phyloP scores from a whole-genome alignment of 495 filamentous ascomycete species.

The Penicillium maclennaniae region DNA sequence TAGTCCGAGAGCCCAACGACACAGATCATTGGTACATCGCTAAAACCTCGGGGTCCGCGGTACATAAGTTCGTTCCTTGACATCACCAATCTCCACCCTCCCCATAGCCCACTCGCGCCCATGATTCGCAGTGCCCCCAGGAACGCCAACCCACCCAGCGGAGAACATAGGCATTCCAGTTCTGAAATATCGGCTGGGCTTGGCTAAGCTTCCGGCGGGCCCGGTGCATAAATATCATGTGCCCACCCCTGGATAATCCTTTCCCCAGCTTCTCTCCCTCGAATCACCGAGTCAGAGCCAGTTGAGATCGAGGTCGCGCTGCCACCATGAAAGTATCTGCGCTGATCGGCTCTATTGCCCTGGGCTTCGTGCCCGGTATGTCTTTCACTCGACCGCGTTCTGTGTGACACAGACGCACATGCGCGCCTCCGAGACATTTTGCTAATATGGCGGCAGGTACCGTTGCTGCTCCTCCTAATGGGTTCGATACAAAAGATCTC shows the following conservation, averaged over 20 bases:
- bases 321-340: constrained; percentile 25
- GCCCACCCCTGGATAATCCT: constrained; percentile 11
- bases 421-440: neutral
- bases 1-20: too few relatives aligned
- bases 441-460: constrained; percentile 12
- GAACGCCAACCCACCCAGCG: constrained; percentile 11
- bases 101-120: constrained; percentile 8
- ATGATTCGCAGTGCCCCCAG: constrained; percentile 16
- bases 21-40: neutral
- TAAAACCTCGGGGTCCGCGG: neutral
- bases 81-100: constrained; percentile 17
- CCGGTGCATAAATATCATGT: constrained; percentile 23
- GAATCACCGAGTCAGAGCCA: neutral
- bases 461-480: constrained; percentile 14
- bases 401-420: neutral
- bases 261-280: neutral
- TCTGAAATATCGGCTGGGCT: constrained; percentile 7
- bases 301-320: neutral
- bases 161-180: neutral
- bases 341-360: constrained; percentile 18
- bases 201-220: constrained; percentile 26
- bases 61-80: constrained; percentile 7
- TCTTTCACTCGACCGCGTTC: constrained; percentile 6
- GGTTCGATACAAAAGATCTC: constrained; percentile 7
- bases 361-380: constrained; percentile 34